Evolutionary conservation across 495 filamentous ascomycete genomes (phyloP), one percentile per base, ranked within the genome.

Genomic region (Parathielavia hyrcaniae): DNA sequence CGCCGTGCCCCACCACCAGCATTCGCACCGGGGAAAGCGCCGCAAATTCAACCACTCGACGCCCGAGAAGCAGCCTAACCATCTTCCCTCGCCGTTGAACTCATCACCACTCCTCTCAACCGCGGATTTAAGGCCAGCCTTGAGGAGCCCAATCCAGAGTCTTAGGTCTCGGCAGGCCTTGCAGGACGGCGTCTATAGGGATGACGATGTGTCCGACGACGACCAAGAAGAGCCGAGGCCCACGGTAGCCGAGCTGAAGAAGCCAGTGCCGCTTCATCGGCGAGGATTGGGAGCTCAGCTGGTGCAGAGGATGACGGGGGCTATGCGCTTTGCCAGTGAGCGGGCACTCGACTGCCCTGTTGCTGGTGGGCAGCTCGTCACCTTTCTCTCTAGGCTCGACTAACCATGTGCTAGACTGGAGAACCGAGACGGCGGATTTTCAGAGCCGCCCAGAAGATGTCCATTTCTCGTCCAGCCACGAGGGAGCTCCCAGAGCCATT

Each of bases 401-500:
- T 66, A n/a, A 66, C 46, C 30, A 17, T 50, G 30, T 64, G 76
- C 16, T 56, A 69, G 85, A 87, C 61, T 93, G 86, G 86, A 81
- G 85, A 73, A 77, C 83, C 58, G 76, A 90, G 57, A 90, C 87
- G 1, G 80, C 85, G 9, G 70, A 83, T 45, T 96, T 93, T 67
- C 85, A 85, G 59, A 87, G 83, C 41, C 75, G 70, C 44, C 79
- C 87, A 1, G 73, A 81, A 35, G 87, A 92, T 69, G 71, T 74
- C 20, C 80, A 92, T 67, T 61, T 75, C n/a, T 85, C 79, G 50
- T 64, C 67, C 4, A 85, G 81, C 59, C 75, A 81, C 19, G 71
- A 78, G 13, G 78, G 81, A 4, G 70, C 74, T n/a, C 74, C 76
- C 2, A 70, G 77, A 38, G 77, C 82, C n/a, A 81, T 91, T 26